phyloP scores from a whole-genome alignment of 352 stramenopile species.

The Pythium coloratum region DNA sequence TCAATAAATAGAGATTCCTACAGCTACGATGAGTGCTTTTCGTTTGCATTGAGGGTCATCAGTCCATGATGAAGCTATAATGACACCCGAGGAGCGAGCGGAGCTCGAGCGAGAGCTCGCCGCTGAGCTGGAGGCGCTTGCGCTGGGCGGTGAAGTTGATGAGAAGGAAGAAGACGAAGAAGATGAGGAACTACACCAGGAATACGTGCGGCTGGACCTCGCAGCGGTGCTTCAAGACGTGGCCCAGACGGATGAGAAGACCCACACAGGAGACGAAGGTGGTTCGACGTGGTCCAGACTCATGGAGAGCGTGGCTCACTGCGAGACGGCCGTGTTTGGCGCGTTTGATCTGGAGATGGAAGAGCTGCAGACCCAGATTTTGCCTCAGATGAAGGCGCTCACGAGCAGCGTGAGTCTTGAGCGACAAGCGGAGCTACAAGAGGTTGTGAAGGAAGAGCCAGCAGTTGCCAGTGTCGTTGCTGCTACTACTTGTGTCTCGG shows the following conservation, averaged over 20 bases:
- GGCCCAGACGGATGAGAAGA: neutral
- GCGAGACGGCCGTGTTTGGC: slow-evolving; percentile 44
- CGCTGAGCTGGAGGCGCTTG: slow-evolving; percentile 4
- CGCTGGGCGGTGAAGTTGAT: slow-evolving; percentile 12
- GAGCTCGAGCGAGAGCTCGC: slow-evolving; percentile 47
- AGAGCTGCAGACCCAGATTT: slow-evolving; percentile 7
- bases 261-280: neutral
- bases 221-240: slow-evolving; percentile 1
- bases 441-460: neutral
- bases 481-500: neutral
- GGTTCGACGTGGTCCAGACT: slow-evolving; percentile 35
- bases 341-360: slow-evolving; percentile 23
- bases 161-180: slow-evolving; percentile 10
- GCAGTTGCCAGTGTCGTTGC: neutral
- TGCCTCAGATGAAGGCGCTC: slow-evolving; percentile 1
- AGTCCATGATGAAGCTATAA: neutral
- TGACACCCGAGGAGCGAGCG: slow-evolving; percentile 37
- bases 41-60: neutral
- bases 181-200: slow-evolving; percentile 14
- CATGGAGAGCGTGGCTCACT: slow-evolving; percentile 37
- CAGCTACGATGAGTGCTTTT: neutral
- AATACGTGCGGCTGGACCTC: slow-evolving; percentile 14
- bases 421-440: neutral
- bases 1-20: slow-evolving; percentile 17
- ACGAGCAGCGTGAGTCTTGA: neutral